Conservation (phyloP, 352 stramenopile species). For the Globisporangium emineosum region DNA sequence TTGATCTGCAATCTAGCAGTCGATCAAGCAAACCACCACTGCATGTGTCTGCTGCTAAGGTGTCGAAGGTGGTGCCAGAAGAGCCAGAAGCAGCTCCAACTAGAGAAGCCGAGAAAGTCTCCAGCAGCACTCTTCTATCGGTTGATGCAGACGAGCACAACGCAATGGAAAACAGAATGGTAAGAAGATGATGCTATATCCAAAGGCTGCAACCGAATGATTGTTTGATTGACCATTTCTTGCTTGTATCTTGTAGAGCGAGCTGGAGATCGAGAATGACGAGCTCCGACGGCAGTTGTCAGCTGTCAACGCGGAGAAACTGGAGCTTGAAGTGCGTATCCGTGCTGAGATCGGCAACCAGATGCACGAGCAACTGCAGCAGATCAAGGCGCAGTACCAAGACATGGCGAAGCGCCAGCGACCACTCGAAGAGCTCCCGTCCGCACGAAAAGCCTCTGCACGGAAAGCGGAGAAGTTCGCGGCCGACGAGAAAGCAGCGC, state of each 20-base stretch:
- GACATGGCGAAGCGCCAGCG: conserved; percentile 36
- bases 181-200: conserved; percentile 18
- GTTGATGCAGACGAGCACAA: background rate
- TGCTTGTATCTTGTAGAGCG: conserved; percentile 21
- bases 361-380: conserved; percentile 64
- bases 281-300: conserved; percentile 50
- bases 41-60: background rate
- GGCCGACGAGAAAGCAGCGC: conserved; percentile 42
- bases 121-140: background rate
- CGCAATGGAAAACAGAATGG: conserved; percentile 16
- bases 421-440: conserved; percentile 27
- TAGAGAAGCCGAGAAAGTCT: background rate
- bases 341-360: conserved; percentile 66
- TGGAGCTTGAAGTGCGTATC: conserved; percentile 61
- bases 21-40: background rate
- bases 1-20: background rate
- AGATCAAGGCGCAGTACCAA: conserved; percentile 57
- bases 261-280: conserved; percentile 54
- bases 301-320: conserved; percentile 47
- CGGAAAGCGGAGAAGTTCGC: conserved; percentile 30
- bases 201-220: background rate
- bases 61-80: background rate
- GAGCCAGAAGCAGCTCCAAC: background rate
- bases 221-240: background rate
- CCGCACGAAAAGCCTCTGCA: conserved; percentile 27